phyloP scores from a whole-genome alignment of 2,329 filamentous ascomycete species.

The Colletotrichum costaricense region DNA sequence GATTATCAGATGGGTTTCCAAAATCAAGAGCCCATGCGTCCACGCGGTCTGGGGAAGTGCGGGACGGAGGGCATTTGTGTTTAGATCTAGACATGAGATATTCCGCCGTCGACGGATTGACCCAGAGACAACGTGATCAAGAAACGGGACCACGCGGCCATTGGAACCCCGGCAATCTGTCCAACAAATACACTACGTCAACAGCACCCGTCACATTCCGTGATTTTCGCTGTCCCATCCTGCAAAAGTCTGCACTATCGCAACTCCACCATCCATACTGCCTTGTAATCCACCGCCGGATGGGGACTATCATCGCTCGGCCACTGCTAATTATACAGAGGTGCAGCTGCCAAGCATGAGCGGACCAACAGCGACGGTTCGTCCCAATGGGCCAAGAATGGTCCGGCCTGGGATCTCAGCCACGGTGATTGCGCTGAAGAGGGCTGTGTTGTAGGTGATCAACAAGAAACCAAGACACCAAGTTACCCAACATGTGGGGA shows the following conservation, averaged over 20 bases:
- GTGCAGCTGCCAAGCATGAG: constrained; percentile 27
- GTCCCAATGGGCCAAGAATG: constrained; percentile 26
- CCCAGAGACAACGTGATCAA: neutral
- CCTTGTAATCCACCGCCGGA: neutral
- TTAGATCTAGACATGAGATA: neutral
- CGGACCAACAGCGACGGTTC: constrained; percentile 29
- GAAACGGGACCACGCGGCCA: neutral
- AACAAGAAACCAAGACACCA: neutral
- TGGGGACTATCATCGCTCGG: constrained; percentile 12
- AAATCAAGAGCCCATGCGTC: neutral
- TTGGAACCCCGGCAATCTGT: neutral
- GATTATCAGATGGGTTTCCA: neutral
- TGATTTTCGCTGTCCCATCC: neutral
- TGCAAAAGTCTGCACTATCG: constrained; percentile 21
- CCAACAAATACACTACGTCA: neutral
- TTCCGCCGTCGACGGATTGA: neutral
- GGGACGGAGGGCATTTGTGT: neutral
- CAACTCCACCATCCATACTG: constrained; percentile 17
- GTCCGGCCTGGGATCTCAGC: constrained; percentile 21
- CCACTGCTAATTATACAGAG: constrained; percentile 30
- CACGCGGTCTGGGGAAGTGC: neutral
- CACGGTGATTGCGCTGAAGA: constrained; percentile 33
- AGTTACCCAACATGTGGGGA: constrained; percentile 9
- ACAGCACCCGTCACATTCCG: constrained; percentile 5
- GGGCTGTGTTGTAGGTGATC: constrained; percentile 30